Evolutionary conservation across 164 flowering plant species (phyloP), one percentile per base, ranked within the genome.

Genomic region (Nymphaea colorata): DNA sequence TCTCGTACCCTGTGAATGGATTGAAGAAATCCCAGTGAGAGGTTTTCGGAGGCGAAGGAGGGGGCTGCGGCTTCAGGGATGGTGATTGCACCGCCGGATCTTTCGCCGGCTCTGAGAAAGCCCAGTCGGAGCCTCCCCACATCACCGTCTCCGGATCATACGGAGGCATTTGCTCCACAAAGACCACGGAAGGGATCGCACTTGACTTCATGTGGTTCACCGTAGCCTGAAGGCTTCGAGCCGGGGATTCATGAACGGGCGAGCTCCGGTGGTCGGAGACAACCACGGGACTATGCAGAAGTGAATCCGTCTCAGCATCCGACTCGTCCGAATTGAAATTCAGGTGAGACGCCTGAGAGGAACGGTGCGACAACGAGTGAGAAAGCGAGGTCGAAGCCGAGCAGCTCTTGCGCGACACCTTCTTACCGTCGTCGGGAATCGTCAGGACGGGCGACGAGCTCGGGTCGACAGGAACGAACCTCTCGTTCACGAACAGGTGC

Each of bases 21-120:
- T 95, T 86, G 4, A 95, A 55, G 65, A 80, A 95, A 69, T 92
- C 98, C 98, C 97, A 95, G 3, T 76, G 55, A 6, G 96, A 87
- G n/a, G 69, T 84, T 44, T 68, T 77, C 2, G 96, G 94, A 5
- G 90, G 80, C 2, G 93, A 84, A 41, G 96, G 87, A 0, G 88
- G 77, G 0, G 16, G 68, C 53, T 57, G 36, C 55, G 41, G 70
- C 44, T 2, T 78, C 75, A 63, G 70, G 68, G 25, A 64, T 74
- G 62, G 67, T 72, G 55, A 7, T 16, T 5, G 47, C 72, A 65
- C 64, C 70, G 25, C 45, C 3, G 53, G 74, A 70, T 55, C 51
- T 15, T n/a, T 66, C 61, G 18, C 65, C 65, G 53, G 17, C 17
- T 14, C 67, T 59, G 44, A 47, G 74, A 4, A 78, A 64, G 25